Evolutionary conservation across 148 eudicot genomes (phyloP), one percentile per base, ranked within the genome.

Genomic region (Polygonum maritimum): DNA sequence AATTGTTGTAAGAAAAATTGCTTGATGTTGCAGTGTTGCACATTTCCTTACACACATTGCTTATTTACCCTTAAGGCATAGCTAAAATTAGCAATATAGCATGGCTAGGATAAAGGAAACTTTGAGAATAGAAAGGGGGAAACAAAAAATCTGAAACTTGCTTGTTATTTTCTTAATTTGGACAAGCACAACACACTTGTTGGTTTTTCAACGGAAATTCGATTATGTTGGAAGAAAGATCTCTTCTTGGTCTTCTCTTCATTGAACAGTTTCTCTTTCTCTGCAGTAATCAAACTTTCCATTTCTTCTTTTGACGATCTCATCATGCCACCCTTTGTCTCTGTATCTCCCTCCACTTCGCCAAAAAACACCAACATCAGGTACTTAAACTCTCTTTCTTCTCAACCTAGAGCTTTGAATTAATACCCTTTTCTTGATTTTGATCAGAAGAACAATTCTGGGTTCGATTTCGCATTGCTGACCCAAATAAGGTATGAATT

Each of bases 121-220:
- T 60, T 19, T 60, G 26, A 54, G 60, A 54, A 52, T 52, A 2
- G 7, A 52, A 48, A 52, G 58, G 19, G 21, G 26, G 31, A 3
- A 4, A 19, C 7, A 55, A 22, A 60, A 60, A 26, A 60, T n/a
- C 26, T 5, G 26, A 60, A 60, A 60, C 47, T 7, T 6, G n/a
- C n/a, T 16, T 51, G n/a, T 51, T 51, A 18, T 15, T 51, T 51
- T 63, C 70, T 35, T 36, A 36, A 67, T 35, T 63, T 12, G 71
- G 45, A 67, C 15, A 35, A 36, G 44, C 71, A 67, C 71, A 38
- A 36, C 71, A 36, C 71, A 67, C 10, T 67, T 15, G 44, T 62
- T 62, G 44, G 44, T 67, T 67, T 67, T 67, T 67, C 45, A 67
- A 67, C 71, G 45, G 71, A 67, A 67, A 67, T 67, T 67, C 71